These are phyloP conservation scores for Solidago caesia DNA, from an alignment of 129 eudicot species.

Conservation along the genomic window DNA sequence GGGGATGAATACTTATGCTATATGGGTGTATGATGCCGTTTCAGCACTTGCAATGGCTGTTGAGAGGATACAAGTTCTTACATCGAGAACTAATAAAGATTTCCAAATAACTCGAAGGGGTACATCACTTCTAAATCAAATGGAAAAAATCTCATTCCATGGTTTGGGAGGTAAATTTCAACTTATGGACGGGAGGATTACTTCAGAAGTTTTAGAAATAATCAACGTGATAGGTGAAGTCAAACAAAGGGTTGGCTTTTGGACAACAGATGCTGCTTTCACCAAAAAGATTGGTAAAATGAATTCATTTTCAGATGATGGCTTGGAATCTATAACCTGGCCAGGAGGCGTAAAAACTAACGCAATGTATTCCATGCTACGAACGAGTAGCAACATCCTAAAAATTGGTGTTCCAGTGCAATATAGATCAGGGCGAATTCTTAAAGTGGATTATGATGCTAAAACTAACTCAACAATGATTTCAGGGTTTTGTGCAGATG, in stretches of 20 bases:
- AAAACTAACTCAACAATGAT: slow-evolving; percentile 1
- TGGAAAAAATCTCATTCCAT: slow-evolving; percentile 24
- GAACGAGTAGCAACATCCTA: slow-evolving; percentile 25
- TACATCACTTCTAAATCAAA: slow-evolving; percentile 24
- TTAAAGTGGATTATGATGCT: slow-evolving; percentile 15
- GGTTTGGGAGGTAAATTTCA: slow-evolving; percentile 47
- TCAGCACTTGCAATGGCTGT: slow-evolving; percentile 49
- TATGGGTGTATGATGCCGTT: slow-evolving; percentile 58
- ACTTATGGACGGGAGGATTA: slow-evolving; percentile 22
- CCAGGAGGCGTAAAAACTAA: too few relatives aligned
- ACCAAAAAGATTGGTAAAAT: slow-evolving; percentile 8
- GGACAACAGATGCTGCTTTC: slow-evolving; percentile 38
- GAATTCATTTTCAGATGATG: background rate
- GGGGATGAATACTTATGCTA: slow-evolving; percentile 22
- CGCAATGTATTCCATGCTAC: background rate
- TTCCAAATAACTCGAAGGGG: slow-evolving; percentile 17
- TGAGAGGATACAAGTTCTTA: slow-evolving; percentile 21
- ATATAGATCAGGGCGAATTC: background rate
- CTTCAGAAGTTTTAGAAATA: slow-evolving; percentile 22
- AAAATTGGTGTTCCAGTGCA: slow-evolving; percentile 40
- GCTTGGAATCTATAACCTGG: too few relatives aligned
- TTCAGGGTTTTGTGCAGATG: slow-evolving; percentile 38
- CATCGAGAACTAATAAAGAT: background rate
- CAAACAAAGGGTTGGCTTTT: slow-evolving; percentile 46
- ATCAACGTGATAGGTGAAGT: slow-evolving; percentile 35